Base-by-base conservation (phyloP, 352 stramenopile genomes). In the Bremia lactucae region DNA sequence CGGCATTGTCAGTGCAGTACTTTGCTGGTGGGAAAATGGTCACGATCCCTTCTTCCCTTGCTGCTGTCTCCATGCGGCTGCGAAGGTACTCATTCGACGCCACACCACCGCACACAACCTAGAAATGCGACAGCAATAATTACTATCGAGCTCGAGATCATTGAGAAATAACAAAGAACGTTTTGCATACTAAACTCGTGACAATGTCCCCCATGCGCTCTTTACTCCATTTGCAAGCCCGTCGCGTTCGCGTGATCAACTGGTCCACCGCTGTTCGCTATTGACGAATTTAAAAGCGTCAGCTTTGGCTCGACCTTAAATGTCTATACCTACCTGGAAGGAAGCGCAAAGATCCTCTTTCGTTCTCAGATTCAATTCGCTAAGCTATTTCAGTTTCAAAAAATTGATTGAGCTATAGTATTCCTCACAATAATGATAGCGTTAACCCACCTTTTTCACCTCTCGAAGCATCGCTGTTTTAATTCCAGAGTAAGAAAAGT, bases 1-100 rank as follows among this genome's bases (percentile, higher is more conserved):
- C 91, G 34, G 92, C 96, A 59, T 99, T 98, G 77, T 99, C 96
- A 1, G 95, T 99, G 69, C 96, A 99, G 31, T 98, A 84, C 48
- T 87, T 67, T 14, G 68, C 56, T 4, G 80, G 75, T 14, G 76
- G 70, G 20, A 87, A 78, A 7, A 82, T 41, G 3, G 50, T 49
- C 6, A 59, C 28, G 1, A 90, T 33, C 2, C 52, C 62, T 51
- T 88, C 72, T 33, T 75, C 56, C 0, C 35, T n/a, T 19, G 64
- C 73, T 19, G 78, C 52, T 15, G 53, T 49, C 35, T 93, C 54
- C 54, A 98, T 68, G 10, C 92, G 72, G 13, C 46, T 47, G 8
- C 96, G 81, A 16, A 99, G 59, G 51, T 96, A 93, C 51, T 86
- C 69, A 72, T 99, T 99, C 5, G 95, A 95, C 13, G 96, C 96